These are phyloP conservation scores for Fusarium chaquense DNA, from an alignment of 2,329 filamentous ascomycete species.

Conservation along the genomic window DNA sequence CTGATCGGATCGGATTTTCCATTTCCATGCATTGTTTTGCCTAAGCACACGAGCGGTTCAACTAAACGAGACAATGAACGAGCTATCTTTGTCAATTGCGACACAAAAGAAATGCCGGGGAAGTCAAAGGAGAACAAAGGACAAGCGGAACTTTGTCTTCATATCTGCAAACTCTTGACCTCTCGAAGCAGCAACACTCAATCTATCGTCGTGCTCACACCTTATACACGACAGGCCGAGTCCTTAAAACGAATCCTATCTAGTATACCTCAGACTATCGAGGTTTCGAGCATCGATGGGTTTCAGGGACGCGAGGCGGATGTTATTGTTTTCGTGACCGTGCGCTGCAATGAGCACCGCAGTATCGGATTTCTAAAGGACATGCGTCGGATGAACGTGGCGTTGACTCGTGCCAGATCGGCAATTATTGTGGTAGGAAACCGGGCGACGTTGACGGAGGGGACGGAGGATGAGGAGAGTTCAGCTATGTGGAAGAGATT, in stretches of 20 bases:
- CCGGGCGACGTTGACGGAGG: not conserved
- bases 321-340: not conserved
- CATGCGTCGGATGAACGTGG: not conserved
- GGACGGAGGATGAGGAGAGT: not conserved
- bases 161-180: conserved; percentile 51
- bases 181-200: not conserved
- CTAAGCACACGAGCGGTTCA: accelerated
- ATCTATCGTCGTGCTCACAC: conserved; percentile 56
- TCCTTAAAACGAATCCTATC: conserved; percentile 45
- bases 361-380: not conserved
- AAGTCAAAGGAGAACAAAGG: conserved; percentile 56
- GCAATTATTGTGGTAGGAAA: not conserved
- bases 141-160: conserved; percentile 53
- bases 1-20: conserved; percentile 33
- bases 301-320: not conserved
- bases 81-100: conserved; percentile 54
- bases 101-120: conserved; percentile 52
- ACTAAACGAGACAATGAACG: not conserved
- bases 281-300: conserved; percentile 51
- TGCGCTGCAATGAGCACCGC: not conserved
- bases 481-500: not conserved
- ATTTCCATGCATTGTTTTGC: conserved; percentile 26
- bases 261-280: conserved; percentile 43
- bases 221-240: conserved; percentile 55
- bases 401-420: not conserved